Base-by-base conservation (phyloP, 768 basidiomycete species). In the Imleria badia region DNA sequence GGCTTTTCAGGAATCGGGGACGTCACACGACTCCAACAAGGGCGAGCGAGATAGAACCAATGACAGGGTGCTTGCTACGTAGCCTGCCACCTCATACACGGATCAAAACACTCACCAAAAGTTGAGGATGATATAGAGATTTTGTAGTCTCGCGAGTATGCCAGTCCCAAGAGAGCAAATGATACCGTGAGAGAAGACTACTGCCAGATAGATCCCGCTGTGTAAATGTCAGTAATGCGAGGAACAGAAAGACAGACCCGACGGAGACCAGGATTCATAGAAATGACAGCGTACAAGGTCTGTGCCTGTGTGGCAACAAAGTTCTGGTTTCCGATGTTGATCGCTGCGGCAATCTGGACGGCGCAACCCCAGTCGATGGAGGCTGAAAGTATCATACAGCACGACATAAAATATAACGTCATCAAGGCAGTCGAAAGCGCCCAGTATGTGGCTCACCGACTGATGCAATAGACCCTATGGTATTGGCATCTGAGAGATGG, bases 311-410 rank as follows among this genome's bases (percentile, higher is more conserved):
- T 78, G 2, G 78, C 65, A 5, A 62, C 60, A 51, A 75, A 81
- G 5, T 62, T 69, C 48, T 66, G 64, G 39, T 72, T 54, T 14
- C 80, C 78, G 47, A 90, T 84, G 38, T 75, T 82, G 3, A 76
- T 81, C 0, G 84, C 87, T 6, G 87, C 86, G 70, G 83, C 78
- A 30, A 89, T 73, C 63, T 85, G 82, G 3, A 83, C 75, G 1
- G 87, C 81, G 52, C 80, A 81, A 7, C 81, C 83, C 85, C 84
- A 89, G 56, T 85, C 83, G 23, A 85, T 77, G 4, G 85, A 85
- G 3, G 85, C 79, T 46, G 76, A 66, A 50, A 8, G 69, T 52
- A 14, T 41, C 11, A 30, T 11, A 41, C 11, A 20, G 9, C 13
- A 43, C 4, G 34, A 30, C 22, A 43, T 17, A 17, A 22, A 17